phyloP scores from a whole-genome alignment of 257 asterid species.

The Handroanthus guayacan region DNA sequence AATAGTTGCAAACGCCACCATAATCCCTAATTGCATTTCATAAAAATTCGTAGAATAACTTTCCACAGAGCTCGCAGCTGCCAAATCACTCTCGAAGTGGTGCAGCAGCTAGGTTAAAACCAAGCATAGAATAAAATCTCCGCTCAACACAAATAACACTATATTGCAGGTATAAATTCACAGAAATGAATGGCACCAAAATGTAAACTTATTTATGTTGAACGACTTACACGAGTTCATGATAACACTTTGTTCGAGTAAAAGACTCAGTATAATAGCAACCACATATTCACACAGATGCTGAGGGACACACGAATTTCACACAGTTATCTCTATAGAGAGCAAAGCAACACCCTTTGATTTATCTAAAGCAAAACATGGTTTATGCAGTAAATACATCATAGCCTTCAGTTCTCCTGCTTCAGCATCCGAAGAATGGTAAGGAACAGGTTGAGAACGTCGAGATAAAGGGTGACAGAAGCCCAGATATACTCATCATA shows the following conservation, averaged over 20 bases:
- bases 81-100: no score
- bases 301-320: constrained; percentile 32
- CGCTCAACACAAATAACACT: background rate
- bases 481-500: constrained; percentile 99
- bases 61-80: no score
- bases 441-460: constrained; percentile 93
- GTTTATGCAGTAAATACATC: constrained; percentile 7
- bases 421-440: constrained; percentile 89
- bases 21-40: no score
- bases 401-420: constrained; percentile 67
- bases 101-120: no score
- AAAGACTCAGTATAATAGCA: constrained; percentile 29
- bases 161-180: constrained; percentile 17
- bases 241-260: constrained; percentile 28
- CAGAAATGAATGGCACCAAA: background rate
- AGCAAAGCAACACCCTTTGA: constrained; percentile 28
- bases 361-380: constrained; percentile 27
- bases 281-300: constrained; percentile 45
- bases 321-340: constrained; percentile 35
- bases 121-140: background rate
- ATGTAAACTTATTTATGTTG: constrained; percentile 32
- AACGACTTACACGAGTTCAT: constrained; percentile 30
- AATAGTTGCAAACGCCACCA: no score
- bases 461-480: constrained; percentile 91
- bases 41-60: no score